Conservation (phyloP, 2,329 filamentous ascomycete genomes). For the Berkeleyomyces basicola region DNA sequence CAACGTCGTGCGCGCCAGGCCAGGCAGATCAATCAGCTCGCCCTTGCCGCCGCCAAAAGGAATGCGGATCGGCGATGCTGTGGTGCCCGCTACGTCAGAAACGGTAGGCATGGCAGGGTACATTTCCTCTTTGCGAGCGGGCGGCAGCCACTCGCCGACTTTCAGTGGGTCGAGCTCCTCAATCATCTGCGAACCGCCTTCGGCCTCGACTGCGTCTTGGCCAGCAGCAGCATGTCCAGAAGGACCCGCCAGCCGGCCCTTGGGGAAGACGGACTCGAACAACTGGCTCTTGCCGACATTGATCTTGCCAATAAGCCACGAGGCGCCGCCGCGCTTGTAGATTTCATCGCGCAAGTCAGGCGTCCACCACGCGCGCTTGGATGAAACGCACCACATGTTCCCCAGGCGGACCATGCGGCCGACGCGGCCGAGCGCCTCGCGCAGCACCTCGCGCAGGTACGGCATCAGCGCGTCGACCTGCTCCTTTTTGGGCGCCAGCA, state of each 20-base stretch:
- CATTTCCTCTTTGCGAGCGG: slow-evolving; percentile 51
- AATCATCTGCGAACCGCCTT: slow-evolving; percentile 12
- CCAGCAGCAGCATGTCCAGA: background rate
- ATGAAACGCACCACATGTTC: slow-evolving; percentile 74
- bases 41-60: slow-evolving; percentile 75
- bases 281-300: slow-evolving; percentile 95
- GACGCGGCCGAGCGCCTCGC: slow-evolving; percentile 53
- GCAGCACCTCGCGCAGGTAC: slow-evolving; percentile 60
- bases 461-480: slow-evolving; percentile 79
- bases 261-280: slow-evolving; percentile 76
- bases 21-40: slow-evolving; percentile 85
- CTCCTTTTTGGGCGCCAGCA: slow-evolving; percentile 68
- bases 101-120: slow-evolving; percentile 78
- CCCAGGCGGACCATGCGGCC: slow-evolving; percentile 64
- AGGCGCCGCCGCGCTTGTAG: slow-evolving; percentile 64
- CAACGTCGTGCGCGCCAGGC: slow-evolving; percentile 58
- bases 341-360: slow-evolving; percentile 73
- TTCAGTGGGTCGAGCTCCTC: slow-evolving; percentile 19
- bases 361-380: slow-evolving; percentile 83
- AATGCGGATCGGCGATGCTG: slow-evolving; percentile 83
- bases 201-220: background rate
- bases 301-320: slow-evolving; percentile 95
- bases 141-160: slow-evolving; percentile 52
- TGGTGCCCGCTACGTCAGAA: slow-evolving; percentile 78
- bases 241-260: slow-evolving; percentile 27